Evolutionary conservation across 306 rosid genomes (phyloP).

Genomic region (Vigna reflexopilosa): DNA sequence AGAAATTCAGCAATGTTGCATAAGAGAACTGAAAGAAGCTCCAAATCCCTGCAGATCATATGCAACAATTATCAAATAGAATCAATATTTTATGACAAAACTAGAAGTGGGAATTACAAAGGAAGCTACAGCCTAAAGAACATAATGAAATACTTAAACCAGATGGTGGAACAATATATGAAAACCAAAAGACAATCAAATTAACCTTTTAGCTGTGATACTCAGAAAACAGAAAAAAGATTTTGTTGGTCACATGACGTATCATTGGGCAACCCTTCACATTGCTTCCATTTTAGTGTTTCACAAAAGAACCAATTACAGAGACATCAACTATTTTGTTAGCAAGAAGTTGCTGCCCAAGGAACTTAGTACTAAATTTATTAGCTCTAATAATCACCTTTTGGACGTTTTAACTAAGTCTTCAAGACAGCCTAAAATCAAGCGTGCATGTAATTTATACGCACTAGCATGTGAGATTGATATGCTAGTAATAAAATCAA

Average conservation of each 20-base stretch:
- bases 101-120: neutral
- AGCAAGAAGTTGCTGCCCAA: too few species aligned
- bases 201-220: slow-evolving; percentile 22
- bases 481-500: too few species aligned
- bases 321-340: too few species aligned
- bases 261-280: neutral
- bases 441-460: too few species aligned
- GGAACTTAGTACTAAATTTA: too few species aligned
- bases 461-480: too few species aligned
- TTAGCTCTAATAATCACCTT: too few species aligned
- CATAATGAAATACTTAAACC: slow-evolving; percentile 36
- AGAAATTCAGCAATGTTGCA: slow-evolving; percentile 79
- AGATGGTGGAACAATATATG: slow-evolving; percentile 35
- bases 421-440: too few species aligned
- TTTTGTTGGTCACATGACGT: neutral
- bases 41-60: slow-evolving; percentile 68
- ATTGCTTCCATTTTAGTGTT: too few species aligned
- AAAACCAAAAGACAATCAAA: slow-evolving; percentile 27
- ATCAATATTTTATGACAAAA: slow-evolving; percentile 32
- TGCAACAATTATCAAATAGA: slow-evolving; percentile 39
- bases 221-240: slow-evolving; percentile 7
- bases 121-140: slow-evolving; percentile 29
- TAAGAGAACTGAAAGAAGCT: slow-evolving; percentile 73
- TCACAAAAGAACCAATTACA: too few species aligned
- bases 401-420: too few species aligned